phyloP scores from a whole-genome alignment of 1,284 basidiomycete species.

The Leccinum griseonigrum region DNA sequence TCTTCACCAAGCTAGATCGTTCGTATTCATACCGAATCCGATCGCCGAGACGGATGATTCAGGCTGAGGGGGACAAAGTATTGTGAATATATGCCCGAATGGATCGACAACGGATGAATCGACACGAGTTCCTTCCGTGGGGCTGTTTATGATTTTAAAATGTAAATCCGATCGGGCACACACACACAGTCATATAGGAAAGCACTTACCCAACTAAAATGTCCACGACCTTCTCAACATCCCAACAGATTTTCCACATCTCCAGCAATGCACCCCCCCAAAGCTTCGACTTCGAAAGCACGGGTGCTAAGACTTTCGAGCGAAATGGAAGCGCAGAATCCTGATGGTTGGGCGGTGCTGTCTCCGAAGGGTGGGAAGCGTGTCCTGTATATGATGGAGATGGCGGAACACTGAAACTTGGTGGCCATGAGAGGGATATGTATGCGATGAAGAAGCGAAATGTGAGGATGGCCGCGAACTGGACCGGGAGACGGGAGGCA shows the following conservation, averaged over 20 bases:
- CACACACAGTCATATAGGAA: background rate
- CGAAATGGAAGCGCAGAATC: slow-evolving; percentile 13
- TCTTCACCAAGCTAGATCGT: slow-evolving; percentile 61
- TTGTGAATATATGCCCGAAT: slow-evolving; percentile 60
- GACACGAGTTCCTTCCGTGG: slow-evolving; percentile 67
- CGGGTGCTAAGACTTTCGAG: slow-evolving; percentile 75
- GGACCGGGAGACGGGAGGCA: slow-evolving; percentile 21
- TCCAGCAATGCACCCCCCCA: slow-evolving; percentile 29
- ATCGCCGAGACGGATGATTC: slow-evolving; percentile 9
- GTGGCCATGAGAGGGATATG: slow-evolving; percentile 6
- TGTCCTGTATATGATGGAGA: slow-evolving; percentile 9
- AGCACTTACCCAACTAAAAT: slow-evolving; percentile 64
- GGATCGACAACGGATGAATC: slow-evolving; percentile 63
- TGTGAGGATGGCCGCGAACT: slow-evolving; percentile 26
- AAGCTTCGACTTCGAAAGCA: slow-evolving; percentile 62
- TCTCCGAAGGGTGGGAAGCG: slow-evolving; percentile 8
- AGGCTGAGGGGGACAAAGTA: slow-evolving; percentile 41
- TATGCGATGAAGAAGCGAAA: slow-evolving; percentile 17
- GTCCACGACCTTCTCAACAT: slow-evolving; percentile 24
- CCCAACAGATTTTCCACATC: slow-evolving; percentile 25
- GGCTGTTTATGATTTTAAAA: slow-evolving; percentile 38
- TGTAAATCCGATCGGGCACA: background rate
- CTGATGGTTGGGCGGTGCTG: background rate
- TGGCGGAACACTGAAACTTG: slow-evolving; percentile 6
- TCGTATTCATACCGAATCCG: slow-evolving; percentile 30